Conservation (phyloP, 495 filamentous ascomycete species). For the Usnea hakonensis region DNA sequence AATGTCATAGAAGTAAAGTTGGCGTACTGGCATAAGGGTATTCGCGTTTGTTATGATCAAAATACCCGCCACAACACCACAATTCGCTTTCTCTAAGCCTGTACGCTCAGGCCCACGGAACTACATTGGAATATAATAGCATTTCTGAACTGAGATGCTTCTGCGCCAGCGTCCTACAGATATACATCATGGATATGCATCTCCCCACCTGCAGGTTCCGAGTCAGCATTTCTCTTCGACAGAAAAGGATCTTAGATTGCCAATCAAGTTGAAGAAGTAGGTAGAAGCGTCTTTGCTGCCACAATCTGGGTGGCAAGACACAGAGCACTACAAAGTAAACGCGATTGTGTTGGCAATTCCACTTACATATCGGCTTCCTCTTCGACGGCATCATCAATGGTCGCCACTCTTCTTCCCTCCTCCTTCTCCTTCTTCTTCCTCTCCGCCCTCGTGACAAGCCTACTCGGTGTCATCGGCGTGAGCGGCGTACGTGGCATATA, state of each 20-base stretch:
- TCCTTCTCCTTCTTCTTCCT: conserved; percentile 58
- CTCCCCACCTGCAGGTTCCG: conserved; percentile 36
- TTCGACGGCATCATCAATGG: conserved; percentile 47
- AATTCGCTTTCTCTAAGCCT: neutral
- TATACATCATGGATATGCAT: conserved; percentile 24
- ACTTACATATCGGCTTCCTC: conserved; percentile 43
- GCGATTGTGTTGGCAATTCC: neutral
- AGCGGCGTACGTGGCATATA: conserved; percentile 90
- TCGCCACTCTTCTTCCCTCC: conserved; percentile 46
- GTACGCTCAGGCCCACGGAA: neutral
- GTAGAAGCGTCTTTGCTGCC: neutral
- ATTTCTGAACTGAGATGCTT: neutral
- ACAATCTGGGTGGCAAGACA: neutral
- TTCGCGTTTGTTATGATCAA: neutral
- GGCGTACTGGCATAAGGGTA: neutral
- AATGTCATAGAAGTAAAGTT: neutral
- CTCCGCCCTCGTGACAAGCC: conserved; percentile 66
- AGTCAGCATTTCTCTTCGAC: neutral
- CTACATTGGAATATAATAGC: neutral
- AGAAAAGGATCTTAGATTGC: neutral
- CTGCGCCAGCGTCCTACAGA: neutral
- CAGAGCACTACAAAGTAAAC: neutral
- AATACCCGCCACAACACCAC: neutral
- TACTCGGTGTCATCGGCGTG: conserved; percentile 75
- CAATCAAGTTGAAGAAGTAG: neutral